Base-by-base conservation (phyloP, 148 eudicot genomes). In the Heliamphora exappendiculata region DNA sequence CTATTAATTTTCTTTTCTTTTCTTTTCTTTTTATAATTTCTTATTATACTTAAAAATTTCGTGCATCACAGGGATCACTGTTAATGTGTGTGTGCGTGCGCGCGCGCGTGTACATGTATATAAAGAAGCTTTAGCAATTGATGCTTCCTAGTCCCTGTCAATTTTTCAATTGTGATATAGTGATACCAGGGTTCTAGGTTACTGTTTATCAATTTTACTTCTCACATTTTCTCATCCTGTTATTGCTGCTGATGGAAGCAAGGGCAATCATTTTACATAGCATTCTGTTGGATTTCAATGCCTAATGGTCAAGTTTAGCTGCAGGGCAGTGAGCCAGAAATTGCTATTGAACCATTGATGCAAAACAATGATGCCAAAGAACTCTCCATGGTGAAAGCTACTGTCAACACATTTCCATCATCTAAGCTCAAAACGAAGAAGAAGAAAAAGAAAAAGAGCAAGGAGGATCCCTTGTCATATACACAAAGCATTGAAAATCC, bases 391-490 rank as follows among this genome's bases (percentile, higher is more conserved):
- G 80, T 19, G 45, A 84, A 76, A 79, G 80, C 62, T 58, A n/a
- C 82, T 44, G 65, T 45, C 54, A 71, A 84, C 75, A 33, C 82
- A 53, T 82, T 82, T 63, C 78, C 78, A 34, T 49, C 75, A 58
- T 82, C 91, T 57, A 83, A 77, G 76, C 78, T 79, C 80, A 92
- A 92, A 83, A 76, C 88, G 19, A 93, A 94, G 88, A 95, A 91
- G 75, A 92, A 91, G 91, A 93, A 93, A 81, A 90, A 91, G 88
- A 91, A 89, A 86, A 94, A 90, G 82, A 79, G 55, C 64, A 92
- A 84, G 84, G 89, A 78, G 60, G 86, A 78, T 51, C 20, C 70
- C 36, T 67, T 37, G 47, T 41, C 80, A 13, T 75, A 71, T 33
- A 66, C 58, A 57, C 78, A 83, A 36, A 71, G 79, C 67, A 75